Base-by-base conservation (phyloP, 2,329 filamentous ascomycete species). In the Stemphylium beticola region DNA sequence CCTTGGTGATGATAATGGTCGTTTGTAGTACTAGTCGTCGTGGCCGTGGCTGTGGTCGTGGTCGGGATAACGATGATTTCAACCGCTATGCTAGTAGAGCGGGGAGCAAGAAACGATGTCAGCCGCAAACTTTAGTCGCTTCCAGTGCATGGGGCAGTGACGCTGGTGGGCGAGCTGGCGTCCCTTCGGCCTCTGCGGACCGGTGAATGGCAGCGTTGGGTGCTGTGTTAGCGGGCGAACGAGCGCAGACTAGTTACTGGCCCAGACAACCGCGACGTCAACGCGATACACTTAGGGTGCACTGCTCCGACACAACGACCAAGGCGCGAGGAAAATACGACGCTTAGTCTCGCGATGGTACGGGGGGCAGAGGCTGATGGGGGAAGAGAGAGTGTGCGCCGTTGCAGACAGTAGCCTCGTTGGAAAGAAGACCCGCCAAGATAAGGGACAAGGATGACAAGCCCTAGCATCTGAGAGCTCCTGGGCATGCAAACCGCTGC, bases 121-220 rank as follows among this genome's bases (percentile, higher is more conserved):
- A 65, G 61, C 61, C 54, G 60, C 66, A 56, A 59, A 44, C 47
- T 59, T 66, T 69, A 61, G 67, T 64, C 55, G 62, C 51, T 52
- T 29, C 44, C 55, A 44, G 57, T 51, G 57, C 55, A 52, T 56
- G 26, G 54, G 54, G 56, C 49, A 55, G 55, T 62, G 60, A 64
- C 57, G 58, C 55, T 49, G 34, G 59, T 53, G 58, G 43, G 49
- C 60, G 49, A 61, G 61, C 55, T 54, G 61, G 54, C 48, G 48
- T 53, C 26, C 44, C 47, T 43, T 46, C 55, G 57, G 58, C 59
- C 61, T 57, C 58, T 56, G 58, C 64, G 61, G 59, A 64, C 62
- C 67, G 66, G 64, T 66, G 65, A 65, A 64, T 64, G 58, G 50
- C 45, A 66, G 51, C 55, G 53, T 55, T 53, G 53, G 54, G 54